These are phyloP conservation scores for Aphanomyces invadans DNA, from an alignment of 352 stramenopile species.

Conservation along the genomic window DNA sequence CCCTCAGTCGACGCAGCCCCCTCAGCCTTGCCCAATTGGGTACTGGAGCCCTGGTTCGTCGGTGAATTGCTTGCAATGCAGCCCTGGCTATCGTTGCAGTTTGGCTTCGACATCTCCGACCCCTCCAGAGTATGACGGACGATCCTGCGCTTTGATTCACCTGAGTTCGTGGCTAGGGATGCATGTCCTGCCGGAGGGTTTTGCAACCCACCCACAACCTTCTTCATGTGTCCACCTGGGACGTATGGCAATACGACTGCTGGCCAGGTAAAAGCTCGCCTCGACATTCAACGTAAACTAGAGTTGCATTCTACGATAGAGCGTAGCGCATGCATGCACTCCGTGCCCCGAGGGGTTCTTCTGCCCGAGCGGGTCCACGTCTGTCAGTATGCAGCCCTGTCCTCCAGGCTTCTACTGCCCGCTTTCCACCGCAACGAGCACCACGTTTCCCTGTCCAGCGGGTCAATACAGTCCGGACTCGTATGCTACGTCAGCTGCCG, in stretches of 20 bases:
- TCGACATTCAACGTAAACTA: too few relatives aligned
- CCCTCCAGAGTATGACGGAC: slow-evolving; percentile 34
- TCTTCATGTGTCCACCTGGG: slow-evolving; percentile 79
- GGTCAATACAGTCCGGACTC: slow-evolving; percentile 72
- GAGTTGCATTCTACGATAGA: slow-evolving; percentile 31
- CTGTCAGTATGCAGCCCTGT: slow-evolving; percentile 52
- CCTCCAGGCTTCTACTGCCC: slow-evolving; percentile 65
- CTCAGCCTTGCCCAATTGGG: slow-evolving; percentile 74
- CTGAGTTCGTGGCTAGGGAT: slow-evolving; percentile 30
- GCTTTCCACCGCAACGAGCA: slow-evolving; percentile 48
- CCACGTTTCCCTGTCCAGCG: slow-evolving; percentile 74
- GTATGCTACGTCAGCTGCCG: slow-evolving; percentile 38
- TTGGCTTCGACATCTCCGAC: slow-evolving; percentile 71
- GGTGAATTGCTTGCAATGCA: slow-evolving; percentile 54
- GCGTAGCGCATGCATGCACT: slow-evolving; percentile 65
- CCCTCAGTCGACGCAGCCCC: slow-evolving; percentile 54
- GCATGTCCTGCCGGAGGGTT: slow-evolving; percentile 86
- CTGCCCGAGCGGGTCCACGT: slow-evolving; percentile 71
- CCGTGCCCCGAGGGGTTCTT: slow-evolving; percentile 66
- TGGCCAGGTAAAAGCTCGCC: slow-evolving; percentile 58
- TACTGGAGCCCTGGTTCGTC: slow-evolving; percentile 77
- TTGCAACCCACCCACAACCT: slow-evolving; percentile 77
- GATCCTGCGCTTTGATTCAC: not conserved
- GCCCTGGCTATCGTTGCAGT: slow-evolving; percentile 69
- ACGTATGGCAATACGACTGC: slow-evolving; percentile 80